Evolutionary conservation across 306 rosid species (phyloP).

Genomic region (Cucumis cinereus): DNA sequence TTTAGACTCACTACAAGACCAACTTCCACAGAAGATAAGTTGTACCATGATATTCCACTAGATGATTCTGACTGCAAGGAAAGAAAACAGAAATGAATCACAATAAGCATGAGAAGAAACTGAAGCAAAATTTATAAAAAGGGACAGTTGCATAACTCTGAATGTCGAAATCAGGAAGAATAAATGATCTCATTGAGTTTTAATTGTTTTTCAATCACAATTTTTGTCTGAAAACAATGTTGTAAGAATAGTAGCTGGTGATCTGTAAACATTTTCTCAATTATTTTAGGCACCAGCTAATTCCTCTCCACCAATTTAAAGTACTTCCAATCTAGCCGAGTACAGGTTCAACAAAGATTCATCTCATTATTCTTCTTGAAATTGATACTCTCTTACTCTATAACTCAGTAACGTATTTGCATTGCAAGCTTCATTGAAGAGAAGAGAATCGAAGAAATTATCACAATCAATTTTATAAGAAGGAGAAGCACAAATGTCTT

Average conservation of each 20-base stretch:
- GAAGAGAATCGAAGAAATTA: neutral
- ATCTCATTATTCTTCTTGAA: neutral
- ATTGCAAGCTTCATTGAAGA: neutral
- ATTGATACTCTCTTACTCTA: neutral
- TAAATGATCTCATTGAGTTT: neutral
- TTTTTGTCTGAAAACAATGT: neutral
- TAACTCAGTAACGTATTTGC: neutral
- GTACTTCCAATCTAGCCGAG: neutral
- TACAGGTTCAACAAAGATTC: neutral
- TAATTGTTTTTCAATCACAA: neutral
- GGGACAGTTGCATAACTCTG: neutral
- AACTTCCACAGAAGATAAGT: conserved; percentile 61
- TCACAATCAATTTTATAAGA: neutral
- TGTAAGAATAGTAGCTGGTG: neutral
- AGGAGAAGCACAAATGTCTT: neutral
- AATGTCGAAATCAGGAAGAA: neutral
- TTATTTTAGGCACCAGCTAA: neutral
- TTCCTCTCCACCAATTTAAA: neutral
- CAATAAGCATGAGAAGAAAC: conserved; percentile 5
- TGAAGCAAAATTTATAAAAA: neutral
- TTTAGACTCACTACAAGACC: conserved; percentile 76
- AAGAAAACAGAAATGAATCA: conserved; percentile 10
- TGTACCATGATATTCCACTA: conserved; percentile 83
- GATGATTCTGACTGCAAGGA: conserved; percentile 57
- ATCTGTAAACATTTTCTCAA: neutral